Percentiles rank a stretch among this genome's conserved stretches.
Conservation (phyloP, 2,329 filamentous ascomycete species). For the Ascochyta rabiei region DNA sequence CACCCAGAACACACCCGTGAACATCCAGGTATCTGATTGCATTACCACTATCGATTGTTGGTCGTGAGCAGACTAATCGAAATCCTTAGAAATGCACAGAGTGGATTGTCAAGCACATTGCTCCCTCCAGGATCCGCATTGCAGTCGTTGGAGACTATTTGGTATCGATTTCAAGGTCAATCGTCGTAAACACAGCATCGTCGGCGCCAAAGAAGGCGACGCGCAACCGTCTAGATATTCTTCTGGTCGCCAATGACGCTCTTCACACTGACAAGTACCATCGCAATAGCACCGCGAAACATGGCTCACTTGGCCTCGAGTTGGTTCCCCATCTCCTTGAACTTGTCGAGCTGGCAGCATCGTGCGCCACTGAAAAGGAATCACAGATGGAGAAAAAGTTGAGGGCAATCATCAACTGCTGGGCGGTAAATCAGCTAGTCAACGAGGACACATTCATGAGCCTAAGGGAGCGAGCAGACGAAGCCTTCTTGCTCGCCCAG, state of each 20-base stretch:
- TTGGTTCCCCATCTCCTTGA: conserved; percentile 65
- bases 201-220: conserved; percentile 57
- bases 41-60: conserved; percentile 22
- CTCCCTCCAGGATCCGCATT: conserved; percentile 69
- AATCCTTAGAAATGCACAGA: conserved; percentile 76
- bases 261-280: conserved; percentile 59
- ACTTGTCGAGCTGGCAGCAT: conserved; percentile 65
- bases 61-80: conserved; percentile 43
- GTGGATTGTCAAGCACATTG: conserved; percentile 78
- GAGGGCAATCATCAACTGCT: conserved; percentile 67
- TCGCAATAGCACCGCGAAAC: conserved; percentile 14
- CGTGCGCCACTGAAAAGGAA: conserved; percentile 60
- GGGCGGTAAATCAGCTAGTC: conserved; percentile 72
- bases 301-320: conserved; percentile 17
- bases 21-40: conserved; percentile 43
- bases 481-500: conserved; percentile 45
- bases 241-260: conserved; percentile 80
- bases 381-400: conserved; percentile 69
- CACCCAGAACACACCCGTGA: conserved; percentile 33
- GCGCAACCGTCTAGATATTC: conserved; percentile 73
- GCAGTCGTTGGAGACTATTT: conserved; percentile 77
- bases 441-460: conserved; percentile 59
- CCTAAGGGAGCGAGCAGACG: conserved; percentile 64
- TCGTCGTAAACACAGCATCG: conserved; percentile 39
- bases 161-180: conserved; percentile 69